Conservation (phyloP, 495 filamentous ascomycete genomes). For the Xylaria flabelliformis region DNA sequence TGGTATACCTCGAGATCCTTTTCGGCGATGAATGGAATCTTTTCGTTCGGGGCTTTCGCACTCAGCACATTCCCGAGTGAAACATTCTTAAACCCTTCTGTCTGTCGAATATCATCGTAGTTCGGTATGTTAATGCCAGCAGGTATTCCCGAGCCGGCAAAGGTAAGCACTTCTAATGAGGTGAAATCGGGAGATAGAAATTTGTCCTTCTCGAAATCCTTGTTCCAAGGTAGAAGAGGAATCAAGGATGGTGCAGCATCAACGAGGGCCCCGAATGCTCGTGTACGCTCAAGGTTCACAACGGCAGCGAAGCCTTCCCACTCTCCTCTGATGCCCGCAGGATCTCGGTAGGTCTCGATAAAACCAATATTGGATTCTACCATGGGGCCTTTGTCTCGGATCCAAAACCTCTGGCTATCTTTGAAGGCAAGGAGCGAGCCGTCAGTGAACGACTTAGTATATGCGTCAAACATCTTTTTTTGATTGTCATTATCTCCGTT, state of each 20-base stretch:
- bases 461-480: slow-evolving; percentile 80
- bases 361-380: slow-evolving; percentile 95
- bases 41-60: slow-evolving; percentile 88
- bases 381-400: slow-evolving; percentile 85
- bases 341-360: slow-evolving; percentile 95
- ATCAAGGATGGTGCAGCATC: slow-evolving; percentile 81
- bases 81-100: slow-evolving; percentile 98
- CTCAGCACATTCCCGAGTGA: slow-evolving; percentile 87
- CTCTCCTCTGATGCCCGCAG: slow-evolving; percentile 89
- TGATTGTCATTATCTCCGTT: slow-evolving; percentile 87
- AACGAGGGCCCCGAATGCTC: slow-evolving; percentile 87
- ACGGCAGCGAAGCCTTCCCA: slow-evolving; percentile 94
- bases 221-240: slow-evolving; percentile 83
- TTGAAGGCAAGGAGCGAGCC: slow-evolving; percentile 90
- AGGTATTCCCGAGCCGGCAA: slow-evolving; percentile 79
- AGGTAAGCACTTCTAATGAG: slow-evolving; percentile 72
- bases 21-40: slow-evolving; percentile 83
- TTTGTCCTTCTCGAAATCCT: slow-evolving; percentile 92
- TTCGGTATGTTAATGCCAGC: slow-evolving; percentile 83
- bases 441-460: slow-evolving; percentile 81
- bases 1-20: slow-evolving; percentile 78
- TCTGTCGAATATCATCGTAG: slow-evolving; percentile 93
- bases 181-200: slow-evolving; percentile 96
- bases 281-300: slow-evolving; percentile 81
- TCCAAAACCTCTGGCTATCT: slow-evolving; percentile 89